A percentile compares a stretch with the other conserved stretches of the same genome.
Conservation (phyloP, 305 asterid genomes). For the Vinca major region DNA sequence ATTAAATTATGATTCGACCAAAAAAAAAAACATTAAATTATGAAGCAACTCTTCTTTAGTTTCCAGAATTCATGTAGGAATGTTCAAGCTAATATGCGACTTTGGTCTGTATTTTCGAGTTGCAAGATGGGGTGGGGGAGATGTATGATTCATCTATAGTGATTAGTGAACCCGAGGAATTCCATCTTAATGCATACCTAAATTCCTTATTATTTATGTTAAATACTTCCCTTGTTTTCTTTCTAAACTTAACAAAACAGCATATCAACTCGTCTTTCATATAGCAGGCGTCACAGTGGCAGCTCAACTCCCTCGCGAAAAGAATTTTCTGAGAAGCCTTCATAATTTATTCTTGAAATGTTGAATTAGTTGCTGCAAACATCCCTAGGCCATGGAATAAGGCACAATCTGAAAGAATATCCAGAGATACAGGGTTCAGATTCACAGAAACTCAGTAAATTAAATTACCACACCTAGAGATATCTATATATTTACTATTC, state of each 20-base stretch:
- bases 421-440: background rate
- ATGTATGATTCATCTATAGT: background rate
- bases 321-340: constrained; percentile 1
- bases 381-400: background rate
- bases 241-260: background rate
- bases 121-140: background rate
- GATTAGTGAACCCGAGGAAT: background rate
- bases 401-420: constrained; percentile 13
- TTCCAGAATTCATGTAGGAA: no score
- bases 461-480: background rate
- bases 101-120: no score
- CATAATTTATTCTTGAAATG: constrained; percentile 7
- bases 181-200: background rate
- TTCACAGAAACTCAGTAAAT: background rate
- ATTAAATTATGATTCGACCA: no score
- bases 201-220: background rate
- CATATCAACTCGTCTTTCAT: background rate
- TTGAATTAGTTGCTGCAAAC: constrained; percentile 6
- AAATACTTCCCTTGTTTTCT: background rate
- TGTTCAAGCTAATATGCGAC: no score
- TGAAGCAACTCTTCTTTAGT: no score
- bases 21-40: no score
- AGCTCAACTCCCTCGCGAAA: constrained; percentile 7
- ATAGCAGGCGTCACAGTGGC: background rate
- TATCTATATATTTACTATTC: background rate